Percentiles rank a stretch among this genome's conserved stretches.
These are phyloP conservation scores for Wickerhamomyces ciferrii DNA, from an alignment of 805 yeast species.

Conservation along the genomic window DNA sequence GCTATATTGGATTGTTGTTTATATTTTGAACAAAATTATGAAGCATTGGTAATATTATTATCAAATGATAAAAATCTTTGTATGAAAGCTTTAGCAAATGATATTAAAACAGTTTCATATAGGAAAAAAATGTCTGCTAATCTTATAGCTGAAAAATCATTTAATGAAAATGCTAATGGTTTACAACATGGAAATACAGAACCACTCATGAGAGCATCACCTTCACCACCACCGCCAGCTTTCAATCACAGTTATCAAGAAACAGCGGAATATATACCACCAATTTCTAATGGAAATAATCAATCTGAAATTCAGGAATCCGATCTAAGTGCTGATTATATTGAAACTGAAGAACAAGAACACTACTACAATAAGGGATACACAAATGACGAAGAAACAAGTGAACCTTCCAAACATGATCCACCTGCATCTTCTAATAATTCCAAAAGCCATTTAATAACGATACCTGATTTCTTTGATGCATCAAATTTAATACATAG, in stretches of 20 bases:
- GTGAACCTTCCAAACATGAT: background rate
- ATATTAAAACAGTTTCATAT: slow-evolving; percentile 52
- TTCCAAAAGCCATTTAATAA: background rate
- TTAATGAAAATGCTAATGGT: slow-evolving; percentile 26
- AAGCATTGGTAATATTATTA: slow-evolving; percentile 50
- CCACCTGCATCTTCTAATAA: background rate
- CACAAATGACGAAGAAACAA: background rate
- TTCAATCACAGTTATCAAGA: too few relatives aligned
- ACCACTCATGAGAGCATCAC: too few relatives aligned
- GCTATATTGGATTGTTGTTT: slow-evolving; percentile 82
- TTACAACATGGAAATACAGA: too few relatives aligned
- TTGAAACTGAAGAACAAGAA: background rate
- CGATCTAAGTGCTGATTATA: background rate
- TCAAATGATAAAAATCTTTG: slow-evolving; percentile 87
- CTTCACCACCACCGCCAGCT: too few relatives aligned
- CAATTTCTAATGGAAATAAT: background rate
- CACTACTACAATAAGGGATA: background rate
- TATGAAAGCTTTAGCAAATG: slow-evolving; percentile 66
- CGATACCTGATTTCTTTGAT: slow-evolving; percentile 5
- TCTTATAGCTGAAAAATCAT: slow-evolving; percentile 35
- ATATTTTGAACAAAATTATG: slow-evolving; percentile 40
- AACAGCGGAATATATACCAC: background rate
- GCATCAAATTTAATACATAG: slow-evolving; percentile 25
- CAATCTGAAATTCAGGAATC: background rate
- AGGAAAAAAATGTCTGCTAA: slow-evolving; percentile 41